Evolutionary conservation across 1,284 basidiomycete species (phyloP).

Genomic region (Meira miltonrushii): DNA sequence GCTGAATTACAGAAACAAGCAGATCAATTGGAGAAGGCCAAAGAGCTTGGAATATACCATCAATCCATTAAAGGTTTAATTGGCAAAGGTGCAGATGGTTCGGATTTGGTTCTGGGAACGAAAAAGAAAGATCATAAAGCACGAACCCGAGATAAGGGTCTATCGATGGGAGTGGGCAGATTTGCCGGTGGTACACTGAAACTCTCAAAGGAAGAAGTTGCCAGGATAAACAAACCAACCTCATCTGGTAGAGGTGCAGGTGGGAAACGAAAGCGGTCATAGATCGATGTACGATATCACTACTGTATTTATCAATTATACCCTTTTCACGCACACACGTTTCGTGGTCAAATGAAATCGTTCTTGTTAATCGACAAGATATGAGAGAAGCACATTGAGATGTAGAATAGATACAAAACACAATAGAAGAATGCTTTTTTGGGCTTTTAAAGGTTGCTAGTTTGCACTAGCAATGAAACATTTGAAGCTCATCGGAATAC

Average conservation of each 20-base stretch:
- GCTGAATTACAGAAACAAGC: conserved; percentile 39
- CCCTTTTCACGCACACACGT: neutral
- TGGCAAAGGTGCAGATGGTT: conserved; percentile 1
- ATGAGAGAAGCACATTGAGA: neutral
- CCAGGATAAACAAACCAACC: conserved; percentile 24
- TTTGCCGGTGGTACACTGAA: conserved; percentile 41
- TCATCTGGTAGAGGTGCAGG: conserved; percentile 8
- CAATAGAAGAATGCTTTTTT: no score
- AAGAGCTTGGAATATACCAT: conserved; percentile 48
- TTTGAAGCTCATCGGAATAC: no score
- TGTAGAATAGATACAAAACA: neutral
- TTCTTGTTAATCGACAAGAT: no score
- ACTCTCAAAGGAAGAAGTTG: conserved; percentile 34
- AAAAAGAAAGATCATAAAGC: conserved; percentile 6
- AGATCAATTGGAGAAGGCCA: conserved; percentile 41
- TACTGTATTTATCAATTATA: neutral
- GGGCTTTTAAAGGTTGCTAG: no score
- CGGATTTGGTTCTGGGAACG: conserved; percentile 6
- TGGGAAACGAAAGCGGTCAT: neutral
- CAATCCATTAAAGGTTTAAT: conserved; percentile 28
- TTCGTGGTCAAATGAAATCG: no score
- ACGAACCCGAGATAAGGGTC: conserved; percentile 22
- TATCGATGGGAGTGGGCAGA: conserved; percentile 47
- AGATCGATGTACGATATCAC: neutral
- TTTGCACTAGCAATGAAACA: no score